Conservation (phyloP, 1,284 basidiomycete species). For the Caloboletus firmus region DNA sequence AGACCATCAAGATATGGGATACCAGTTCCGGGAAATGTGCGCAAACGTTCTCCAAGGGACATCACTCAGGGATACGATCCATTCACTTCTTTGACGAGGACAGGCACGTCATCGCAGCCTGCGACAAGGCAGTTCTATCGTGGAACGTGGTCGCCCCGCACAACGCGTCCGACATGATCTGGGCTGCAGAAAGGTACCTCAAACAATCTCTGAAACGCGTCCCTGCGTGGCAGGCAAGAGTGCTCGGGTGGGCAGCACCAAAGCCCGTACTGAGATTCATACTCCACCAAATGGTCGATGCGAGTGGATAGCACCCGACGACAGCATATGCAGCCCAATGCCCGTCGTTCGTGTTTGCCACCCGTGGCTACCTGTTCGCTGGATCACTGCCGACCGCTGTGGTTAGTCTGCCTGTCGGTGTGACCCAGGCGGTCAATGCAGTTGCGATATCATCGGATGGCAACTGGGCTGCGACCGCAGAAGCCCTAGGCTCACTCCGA, state of each 20-base stretch:
- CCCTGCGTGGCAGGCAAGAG: not conserved
- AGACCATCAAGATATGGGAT: constrained; percentile 26
- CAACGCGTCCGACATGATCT: not conserved
- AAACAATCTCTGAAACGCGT: not conserved
- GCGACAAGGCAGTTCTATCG: constrained; percentile 11
- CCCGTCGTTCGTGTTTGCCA: not conserved
- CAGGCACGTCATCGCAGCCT: constrained; percentile 10
- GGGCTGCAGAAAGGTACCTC: not conserved
- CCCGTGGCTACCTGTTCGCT: not conserved
- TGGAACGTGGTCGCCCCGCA: constrained; percentile 15
- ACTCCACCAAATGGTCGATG: not conserved
- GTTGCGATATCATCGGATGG: not conserved
- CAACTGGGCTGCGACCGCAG: not conserved
- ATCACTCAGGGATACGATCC: constrained; percentile 14
- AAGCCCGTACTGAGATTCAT: not conserved
- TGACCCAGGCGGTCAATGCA: not conserved
- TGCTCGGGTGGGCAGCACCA: not conserved
- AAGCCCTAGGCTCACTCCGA: not conserved
- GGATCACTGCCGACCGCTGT: not conserved
- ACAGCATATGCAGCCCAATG: no score
- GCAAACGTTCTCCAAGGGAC: constrained; percentile 17
- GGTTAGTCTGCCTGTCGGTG: not conserved
- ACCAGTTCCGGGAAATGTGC: constrained; percentile 15
- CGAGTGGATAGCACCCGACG: not conserved
- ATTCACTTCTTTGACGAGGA: constrained; percentile 19